Evolutionary conservation across 2,329 filamentous ascomycete genomes (phyloP).

Genomic region (Aspergillus uvarum): DNA sequence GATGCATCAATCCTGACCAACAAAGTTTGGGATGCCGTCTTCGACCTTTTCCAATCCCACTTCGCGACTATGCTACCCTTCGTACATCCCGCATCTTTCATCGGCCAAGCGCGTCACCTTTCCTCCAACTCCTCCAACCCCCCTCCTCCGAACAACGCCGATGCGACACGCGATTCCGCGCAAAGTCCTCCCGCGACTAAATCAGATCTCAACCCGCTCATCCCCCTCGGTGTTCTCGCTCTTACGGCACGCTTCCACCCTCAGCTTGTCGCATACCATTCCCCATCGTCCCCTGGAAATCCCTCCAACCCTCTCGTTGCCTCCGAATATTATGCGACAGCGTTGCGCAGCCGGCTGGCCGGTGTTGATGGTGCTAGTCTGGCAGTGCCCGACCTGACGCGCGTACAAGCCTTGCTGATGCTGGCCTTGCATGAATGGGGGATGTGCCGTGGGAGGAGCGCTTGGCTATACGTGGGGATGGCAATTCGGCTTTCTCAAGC

Average conservation of each 20-base stretch:
- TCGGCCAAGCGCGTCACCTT: conserved; percentile 48
- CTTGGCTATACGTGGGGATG: conserved; percentile 53
- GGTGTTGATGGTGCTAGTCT: conserved; percentile 44
- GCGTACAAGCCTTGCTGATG: conserved; percentile 57
- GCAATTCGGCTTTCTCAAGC: conserved; percentile 47
- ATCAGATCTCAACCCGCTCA: conserved; percentile 45
- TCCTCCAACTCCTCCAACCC: conserved; percentile 24
- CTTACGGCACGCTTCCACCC: conserved; percentile 58
- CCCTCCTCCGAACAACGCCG: conserved; percentile 15
- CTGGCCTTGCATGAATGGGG: conserved; percentile 59
- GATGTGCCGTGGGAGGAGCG: conserved; percentile 53
- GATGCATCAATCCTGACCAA: conserved; percentile 52
- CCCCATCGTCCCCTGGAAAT: conserved; percentile 43
- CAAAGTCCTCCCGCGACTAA: conserved; percentile 29
- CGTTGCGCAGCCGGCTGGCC: conserved; percentile 50
- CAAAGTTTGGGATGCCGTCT: conserved; percentile 58
- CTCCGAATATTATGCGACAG: conserved; percentile 56
- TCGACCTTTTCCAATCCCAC: conserved; percentile 59
- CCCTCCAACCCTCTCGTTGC: conserved; percentile 51
- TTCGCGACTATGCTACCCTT: conserved; percentile 59
- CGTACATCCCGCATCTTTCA: conserved; percentile 55
- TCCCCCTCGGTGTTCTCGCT: conserved; percentile 57
- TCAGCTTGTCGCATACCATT: conserved; percentile 50
- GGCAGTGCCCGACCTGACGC: conserved; percentile 48
- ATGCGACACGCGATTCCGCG: conserved; percentile 24